Evolutionary conservation across 257 asterid genomes (phyloP).

Genomic region (Primulina huaijiensis): DNA sequence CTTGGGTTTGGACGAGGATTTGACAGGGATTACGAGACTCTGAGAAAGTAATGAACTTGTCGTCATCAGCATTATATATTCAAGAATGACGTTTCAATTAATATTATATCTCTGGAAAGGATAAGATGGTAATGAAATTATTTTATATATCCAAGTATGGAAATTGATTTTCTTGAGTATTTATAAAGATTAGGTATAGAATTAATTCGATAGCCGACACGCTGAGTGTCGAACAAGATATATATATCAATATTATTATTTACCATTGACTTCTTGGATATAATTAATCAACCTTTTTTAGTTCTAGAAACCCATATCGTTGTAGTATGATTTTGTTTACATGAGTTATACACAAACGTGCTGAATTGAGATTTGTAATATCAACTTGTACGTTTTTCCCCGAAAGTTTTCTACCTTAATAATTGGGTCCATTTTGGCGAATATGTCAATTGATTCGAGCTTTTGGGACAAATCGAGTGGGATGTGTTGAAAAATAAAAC

Average conservation of each 20-base stretch:
- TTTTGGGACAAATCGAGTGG: no score
- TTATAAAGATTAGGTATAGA: not conserved
- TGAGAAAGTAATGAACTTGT: constrained; percentile 11
- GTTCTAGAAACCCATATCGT: not conserved
- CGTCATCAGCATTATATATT: constrained; percentile 26
- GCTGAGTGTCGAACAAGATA: constrained; percentile 19
- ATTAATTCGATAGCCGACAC: constrained; percentile 27
- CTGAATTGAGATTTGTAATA: constrained; percentile 19
- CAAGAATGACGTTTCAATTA: not conserved
- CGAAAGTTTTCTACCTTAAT: not conserved
- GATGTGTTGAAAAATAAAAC: no score
- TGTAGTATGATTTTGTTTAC: not conserved
- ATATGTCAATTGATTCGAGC: not conserved
- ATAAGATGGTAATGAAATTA: no score
- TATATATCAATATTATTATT: not conserved
- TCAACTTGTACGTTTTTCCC: constrained; percentile 5
- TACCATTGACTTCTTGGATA: not conserved
- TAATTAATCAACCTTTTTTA: no score
- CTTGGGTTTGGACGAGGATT: constrained; percentile 12
- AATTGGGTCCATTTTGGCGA: not conserved
- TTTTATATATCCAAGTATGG: no score
- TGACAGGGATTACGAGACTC: constrained; percentile 5
- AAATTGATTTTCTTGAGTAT: no score
- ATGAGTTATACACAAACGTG: constrained; percentile 6
- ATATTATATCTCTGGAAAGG: not conserved